Base-by-base conservation (phyloP, 2,329 filamentous ascomycete genomes). In the Colletotrichum navitas region DNA sequence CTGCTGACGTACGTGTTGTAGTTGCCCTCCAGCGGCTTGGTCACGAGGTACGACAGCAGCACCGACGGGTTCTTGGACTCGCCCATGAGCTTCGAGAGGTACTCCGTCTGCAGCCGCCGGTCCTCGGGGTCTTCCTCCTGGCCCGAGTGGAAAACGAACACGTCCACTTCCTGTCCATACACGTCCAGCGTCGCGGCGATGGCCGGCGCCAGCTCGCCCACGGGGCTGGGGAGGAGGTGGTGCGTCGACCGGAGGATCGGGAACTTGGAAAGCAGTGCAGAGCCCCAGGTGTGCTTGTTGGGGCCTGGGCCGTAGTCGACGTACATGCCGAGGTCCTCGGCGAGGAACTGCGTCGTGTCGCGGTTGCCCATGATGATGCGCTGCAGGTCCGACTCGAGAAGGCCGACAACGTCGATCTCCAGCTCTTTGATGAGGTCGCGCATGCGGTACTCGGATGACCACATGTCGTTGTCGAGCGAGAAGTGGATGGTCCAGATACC, bases 401-500 rank as follows among this genome's bases (percentile, higher is more conserved):
- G 88, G n/a, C 96, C 96, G 58, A 99, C 89, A 6, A 99, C 94
- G 78, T 99, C 96, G n/a, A 99, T 85, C 82, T 99, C 96, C n/a
- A 97, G 85, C 78, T 98, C 96, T 78, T 94, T 91, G 82, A 97
- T 92, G 18, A 97, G 86, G 84, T 98, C 92, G 70, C 94, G 92
- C 90, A 97, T 97, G 74, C 96, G 94, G 76, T 93, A 90, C 82
- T 99, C 96, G 0, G 95, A 97, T 12, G 94, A 95, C 94, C 94
- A 98, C 95, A 98, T 98, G 80, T 98, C 93, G 77, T 99, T 98
- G 83, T 99, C 96, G 26, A 99, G 90, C 18, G 93, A 95, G 81
- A 99, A 99, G 83, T 99, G 96, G 67, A 98, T 95, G 0, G 96
- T 99, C 96, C 96, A 99, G 80, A 99, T 98, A 76, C 96, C 96